A percentile compares a stretch with the other conserved stretches of the same genome.
Conservation (phyloP, 1,284 basidiomycete genomes). For the Fomitiporia mediterranea region DNA sequence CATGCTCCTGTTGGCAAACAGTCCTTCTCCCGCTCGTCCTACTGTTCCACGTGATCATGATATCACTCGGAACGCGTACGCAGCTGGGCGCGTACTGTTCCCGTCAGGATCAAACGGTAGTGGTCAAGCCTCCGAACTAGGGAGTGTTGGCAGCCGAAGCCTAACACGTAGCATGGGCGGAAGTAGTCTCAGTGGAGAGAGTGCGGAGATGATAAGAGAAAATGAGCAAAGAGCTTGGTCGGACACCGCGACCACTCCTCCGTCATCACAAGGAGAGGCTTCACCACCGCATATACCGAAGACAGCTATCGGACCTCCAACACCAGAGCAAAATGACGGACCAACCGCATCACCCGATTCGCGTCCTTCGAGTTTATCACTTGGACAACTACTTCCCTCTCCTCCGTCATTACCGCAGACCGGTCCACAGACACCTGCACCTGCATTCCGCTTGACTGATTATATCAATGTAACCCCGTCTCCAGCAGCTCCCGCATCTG, state of each 20-base stretch:
- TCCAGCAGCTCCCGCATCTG: slow-evolving; percentile 31
- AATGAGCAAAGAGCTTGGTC: neutral
- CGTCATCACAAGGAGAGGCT: neutral
- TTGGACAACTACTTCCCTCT: slow-evolving; percentile 9
- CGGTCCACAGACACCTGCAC: slow-evolving; percentile 38
- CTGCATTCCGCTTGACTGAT: slow-evolving; percentile 61
- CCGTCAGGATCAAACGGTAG: slow-evolving; percentile 32
- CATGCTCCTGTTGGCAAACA: slow-evolving; percentile 75
- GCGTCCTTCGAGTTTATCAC: neutral
- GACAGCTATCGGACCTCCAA: neutral
- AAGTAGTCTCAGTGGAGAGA: slow-evolving; percentile 3
- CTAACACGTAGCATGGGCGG: neutral
- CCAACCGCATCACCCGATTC: neutral
- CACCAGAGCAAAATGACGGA: neutral
- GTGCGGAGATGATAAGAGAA: neutral
- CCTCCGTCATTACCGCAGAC: slow-evolving; percentile 20
- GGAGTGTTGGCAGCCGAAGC: slow-evolving; percentile 19
- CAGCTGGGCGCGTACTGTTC: slow-evolving; percentile 66
- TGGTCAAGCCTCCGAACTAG: slow-evolving; percentile 2
- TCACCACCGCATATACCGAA: neutral
- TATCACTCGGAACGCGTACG: slow-evolving; percentile 43
- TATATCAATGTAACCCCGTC: slow-evolving; percentile 72
- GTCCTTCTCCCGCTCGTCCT: slow-evolving; percentile 69
- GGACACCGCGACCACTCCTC: slow-evolving; percentile 9
- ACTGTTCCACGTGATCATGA: slow-evolving; percentile 43